phyloP scores from a whole-genome alignment of 2,329 filamentous ascomycete genomes.

The Aspergillus amoenus region DNA sequence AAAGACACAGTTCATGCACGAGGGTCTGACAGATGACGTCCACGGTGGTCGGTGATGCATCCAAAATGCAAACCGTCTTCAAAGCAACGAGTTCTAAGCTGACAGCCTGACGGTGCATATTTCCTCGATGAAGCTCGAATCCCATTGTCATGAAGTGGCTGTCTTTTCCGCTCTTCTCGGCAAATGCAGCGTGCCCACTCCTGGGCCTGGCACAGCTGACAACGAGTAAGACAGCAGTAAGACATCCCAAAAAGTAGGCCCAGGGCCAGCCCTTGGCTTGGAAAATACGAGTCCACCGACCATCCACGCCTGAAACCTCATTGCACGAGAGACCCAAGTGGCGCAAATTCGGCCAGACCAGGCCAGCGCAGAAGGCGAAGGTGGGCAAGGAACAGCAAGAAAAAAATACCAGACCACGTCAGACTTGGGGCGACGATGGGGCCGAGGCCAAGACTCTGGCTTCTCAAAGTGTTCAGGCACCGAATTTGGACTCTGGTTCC shows the following conservation, averaged over 20 bases:
- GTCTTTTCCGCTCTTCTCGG: too few relatives aligned
- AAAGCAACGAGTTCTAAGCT: background rate
- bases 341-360: slow-evolving; percentile 4
- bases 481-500: slow-evolving; percentile 1
- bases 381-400: background rate
- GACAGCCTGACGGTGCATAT: background rate
- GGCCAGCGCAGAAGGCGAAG: background rate
- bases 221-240: background rate
- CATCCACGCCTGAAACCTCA: slow-evolving; percentile 2
- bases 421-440: background rate
- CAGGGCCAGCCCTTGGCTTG: background rate
- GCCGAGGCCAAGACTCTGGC: background rate
- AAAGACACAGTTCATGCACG: background rate
- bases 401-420: slow-evolving; percentile 5
- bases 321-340: background rate
- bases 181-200: background rate
- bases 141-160: too few relatives aligned
- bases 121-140: background rate
- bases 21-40: slow-evolving; percentile 3
- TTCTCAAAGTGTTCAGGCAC: slow-evolving; percentile 6
- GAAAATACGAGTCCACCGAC: background rate
- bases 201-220: too few relatives aligned
- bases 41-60: background rate
- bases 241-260: background rate
- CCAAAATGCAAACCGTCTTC: background rate